These are phyloP conservation scores for Epichloe glyceriae DNA, from an alignment of 2,329 filamentous ascomycete species.

Conservation along the genomic window DNA sequence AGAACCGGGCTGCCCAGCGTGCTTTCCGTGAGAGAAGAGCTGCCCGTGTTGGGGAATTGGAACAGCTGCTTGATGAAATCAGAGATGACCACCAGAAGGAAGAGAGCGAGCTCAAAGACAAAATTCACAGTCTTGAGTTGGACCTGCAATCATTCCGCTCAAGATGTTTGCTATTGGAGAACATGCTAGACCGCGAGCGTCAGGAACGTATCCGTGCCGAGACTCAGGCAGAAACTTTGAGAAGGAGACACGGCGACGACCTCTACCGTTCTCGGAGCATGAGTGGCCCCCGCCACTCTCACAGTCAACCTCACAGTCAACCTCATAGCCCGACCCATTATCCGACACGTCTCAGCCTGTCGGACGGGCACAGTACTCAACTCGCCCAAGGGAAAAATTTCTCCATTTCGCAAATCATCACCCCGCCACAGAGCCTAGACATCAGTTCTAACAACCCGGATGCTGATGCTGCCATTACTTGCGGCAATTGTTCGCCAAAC, in stretches of 20 bases:
- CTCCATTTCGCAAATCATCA: slow-evolving; percentile 45
- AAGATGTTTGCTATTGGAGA: slow-evolving; percentile 49
- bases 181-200: slow-evolving; percentile 46
- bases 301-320: slow-evolving; percentile 15
- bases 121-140: slow-evolving; percentile 45
- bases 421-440: slow-evolving; percentile 33
- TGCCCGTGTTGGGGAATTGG: slow-evolving; percentile 66
- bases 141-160: slow-evolving; percentile 54
- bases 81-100: slow-evolving; percentile 43
- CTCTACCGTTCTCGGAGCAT: slow-evolving; percentile 16
- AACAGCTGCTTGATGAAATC: slow-evolving; percentile 51
- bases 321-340: slow-evolving; percentile 11
- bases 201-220: slow-evolving; percentile 32
- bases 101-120: slow-evolving; percentile 44
- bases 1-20: slow-evolving; percentile 84
- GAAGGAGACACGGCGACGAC: slow-evolving; percentile 18
- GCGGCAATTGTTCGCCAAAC: slow-evolving; percentile 41
- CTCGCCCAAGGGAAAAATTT: slow-evolving; percentile 26
- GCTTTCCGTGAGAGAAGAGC: slow-evolving; percentile 81
- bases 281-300: slow-evolving; percentile 13
- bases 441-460: slow-evolving; percentile 13
- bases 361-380: slow-evolving; percentile 14
- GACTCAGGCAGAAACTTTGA: slow-evolving; percentile 24
- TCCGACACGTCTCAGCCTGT: slow-evolving; percentile 15
- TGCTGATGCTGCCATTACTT: slow-evolving; percentile 29